Evolutionary conservation across 768 basidiomycete species (phyloP).

Genomic region (Hortiboletus campestris): DNA sequence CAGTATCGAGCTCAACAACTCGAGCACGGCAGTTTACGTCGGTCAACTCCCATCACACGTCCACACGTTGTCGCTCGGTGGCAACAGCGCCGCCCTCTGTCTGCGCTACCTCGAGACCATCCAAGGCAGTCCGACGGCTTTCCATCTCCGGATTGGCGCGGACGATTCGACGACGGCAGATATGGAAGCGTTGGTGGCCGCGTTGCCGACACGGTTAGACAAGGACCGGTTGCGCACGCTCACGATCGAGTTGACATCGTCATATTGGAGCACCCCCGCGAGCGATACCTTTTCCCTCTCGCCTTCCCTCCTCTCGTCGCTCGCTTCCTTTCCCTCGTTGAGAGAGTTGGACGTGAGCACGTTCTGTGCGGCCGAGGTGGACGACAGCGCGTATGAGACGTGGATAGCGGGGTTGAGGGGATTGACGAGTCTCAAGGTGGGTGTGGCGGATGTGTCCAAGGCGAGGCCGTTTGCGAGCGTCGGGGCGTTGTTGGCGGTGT

Average conservation of each 20-base stretch:
- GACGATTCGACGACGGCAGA: constrained; percentile 24
- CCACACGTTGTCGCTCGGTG: constrained; percentile 22
- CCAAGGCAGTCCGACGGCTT: constrained; percentile 14
- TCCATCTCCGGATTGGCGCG: constrained; percentile 23
- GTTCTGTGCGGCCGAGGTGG: constrained; percentile 17
- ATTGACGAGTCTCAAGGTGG: constrained; percentile 20
- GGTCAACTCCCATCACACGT: constrained; percentile 20
- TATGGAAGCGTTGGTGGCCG: constrained; percentile 9
- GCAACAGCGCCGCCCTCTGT: constrained; percentile 23
- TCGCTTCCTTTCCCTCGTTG: constrained; percentile 16
- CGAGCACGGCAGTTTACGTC: constrained; percentile 15
- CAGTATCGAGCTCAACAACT: constrained; percentile 29
- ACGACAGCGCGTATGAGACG: constrained; percentile 17
- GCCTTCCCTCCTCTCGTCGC: constrained; percentile 8
- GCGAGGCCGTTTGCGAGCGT: constrained; percentile 19
- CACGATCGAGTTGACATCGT: constrained; percentile 25
- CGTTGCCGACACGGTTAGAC: constrained; percentile 15
- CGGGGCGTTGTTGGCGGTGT: constrained; percentile 17
- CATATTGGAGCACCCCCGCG: constrained; percentile 25
- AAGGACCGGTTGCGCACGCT: constrained; percentile 8
- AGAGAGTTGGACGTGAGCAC: constrained; percentile 21
- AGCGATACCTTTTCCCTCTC: constrained; percentile 25
- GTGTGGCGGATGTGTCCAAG: constrained; percentile 17
- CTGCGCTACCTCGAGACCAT: constrained; percentile 21
- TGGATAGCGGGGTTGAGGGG: constrained; percentile 13